Conservation (phyloP, 139 green algal genomes). For the Auxenochlorella pyrenoidosa region DNA sequence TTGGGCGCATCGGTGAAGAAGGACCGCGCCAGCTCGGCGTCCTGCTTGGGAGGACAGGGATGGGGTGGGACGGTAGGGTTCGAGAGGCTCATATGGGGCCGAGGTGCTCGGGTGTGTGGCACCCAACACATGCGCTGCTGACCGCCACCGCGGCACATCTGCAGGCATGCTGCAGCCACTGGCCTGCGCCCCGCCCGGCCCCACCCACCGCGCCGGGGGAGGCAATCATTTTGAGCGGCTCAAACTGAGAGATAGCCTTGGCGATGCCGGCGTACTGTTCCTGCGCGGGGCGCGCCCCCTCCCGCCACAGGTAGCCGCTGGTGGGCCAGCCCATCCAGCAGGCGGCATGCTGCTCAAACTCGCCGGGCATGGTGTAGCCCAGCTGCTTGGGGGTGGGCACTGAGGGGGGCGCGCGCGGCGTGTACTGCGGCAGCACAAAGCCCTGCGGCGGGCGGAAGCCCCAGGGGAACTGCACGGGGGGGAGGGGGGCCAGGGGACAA, state of each 20-base stretch:
- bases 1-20: conserved; percentile 36
- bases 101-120: neutral
- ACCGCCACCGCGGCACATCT: neutral
- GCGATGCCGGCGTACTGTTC: conserved; percentile 63
- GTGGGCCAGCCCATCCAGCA: conserved; percentile 81
- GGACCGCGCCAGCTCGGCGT: conserved; percentile 39
- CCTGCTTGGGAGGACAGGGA: neutral
- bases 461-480: conserved; percentile 18
- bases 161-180: neutral
- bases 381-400: conserved; percentile 49
- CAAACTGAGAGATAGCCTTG: conserved; percentile 68
- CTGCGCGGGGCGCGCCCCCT: conserved; percentile 62
- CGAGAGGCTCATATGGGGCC: neutral
- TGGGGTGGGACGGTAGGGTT: neutral
- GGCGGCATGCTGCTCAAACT: conserved; percentile 41
- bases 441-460: conserved; percentile 30
- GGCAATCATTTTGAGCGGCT: conserved; percentile 72
- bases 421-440: conserved; percentile 25
- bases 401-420: neutral
- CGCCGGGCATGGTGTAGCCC: conserved; percentile 66
- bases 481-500: neutral
- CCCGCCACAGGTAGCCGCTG: conserved; percentile 63
- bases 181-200: neutral
- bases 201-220: conserved; percentile 46
- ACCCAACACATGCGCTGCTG: neutral